Evolutionary conservation across 2,329 filamentous ascomycete genomes (phyloP).

Genomic region (Aureobasidium subglaciale): DNA sequence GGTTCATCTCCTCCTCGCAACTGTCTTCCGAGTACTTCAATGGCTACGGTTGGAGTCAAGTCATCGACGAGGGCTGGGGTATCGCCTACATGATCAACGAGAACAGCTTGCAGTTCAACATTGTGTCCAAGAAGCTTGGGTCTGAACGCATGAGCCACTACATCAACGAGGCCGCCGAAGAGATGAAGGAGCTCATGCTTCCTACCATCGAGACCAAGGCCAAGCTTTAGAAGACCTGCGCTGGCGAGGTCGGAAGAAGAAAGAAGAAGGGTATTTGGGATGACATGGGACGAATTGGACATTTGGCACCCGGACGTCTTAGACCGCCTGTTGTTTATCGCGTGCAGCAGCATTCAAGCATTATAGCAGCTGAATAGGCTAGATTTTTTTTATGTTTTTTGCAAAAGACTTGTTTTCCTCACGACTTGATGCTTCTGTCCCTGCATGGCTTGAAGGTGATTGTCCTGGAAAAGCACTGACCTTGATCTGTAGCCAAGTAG

Average conservation of each 20-base stretch:
- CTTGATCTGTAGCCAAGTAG: too few relatives aligned
- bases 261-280: not conserved
- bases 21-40: constrained; percentile 97
- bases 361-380: not conserved
- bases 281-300: not conserved
- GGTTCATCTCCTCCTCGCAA: constrained; percentile 86
- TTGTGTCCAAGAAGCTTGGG: constrained; percentile 87
- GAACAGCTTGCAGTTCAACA: constrained; percentile 97
- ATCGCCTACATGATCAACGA: constrained; percentile 99
- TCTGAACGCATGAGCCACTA: constrained; percentile 93
- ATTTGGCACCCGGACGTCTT: constrained; percentile 8
- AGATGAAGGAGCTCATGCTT: constrained; percentile 79
- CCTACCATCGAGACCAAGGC: constrained; percentile 76
- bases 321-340: constrained; percentile 6
- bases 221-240: constrained; percentile 61
- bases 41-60: constrained; percentile 97
- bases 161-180: constrained; percentile 84
- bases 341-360: not conserved
- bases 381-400: not conserved
- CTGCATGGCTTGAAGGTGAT: too few relatives aligned
- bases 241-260: not conserved
- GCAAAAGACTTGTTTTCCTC: too few relatives aligned
- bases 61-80: constrained; percentile 90
- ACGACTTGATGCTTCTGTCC: too few relatives aligned
- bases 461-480: too few relatives aligned